A percentile compares a stretch with the other conserved stretches of the same genome.
Conservation (phyloP, 495 filamentous ascomycete genomes). For the Hypoxylon trugodes region DNA sequence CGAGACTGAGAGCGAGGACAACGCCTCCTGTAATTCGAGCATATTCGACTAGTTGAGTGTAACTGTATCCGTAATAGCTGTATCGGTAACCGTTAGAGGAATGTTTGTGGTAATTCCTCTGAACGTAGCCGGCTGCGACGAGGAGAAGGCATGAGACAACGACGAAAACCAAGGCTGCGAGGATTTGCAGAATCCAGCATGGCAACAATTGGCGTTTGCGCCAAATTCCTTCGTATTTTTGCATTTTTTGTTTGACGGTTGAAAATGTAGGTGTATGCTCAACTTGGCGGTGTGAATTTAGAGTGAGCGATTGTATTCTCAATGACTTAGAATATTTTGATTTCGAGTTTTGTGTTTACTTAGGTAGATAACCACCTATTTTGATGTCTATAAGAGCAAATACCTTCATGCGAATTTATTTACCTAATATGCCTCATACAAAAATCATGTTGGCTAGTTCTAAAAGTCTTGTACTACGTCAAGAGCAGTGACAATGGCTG, state of each 20-base stretch:
- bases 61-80: background rate
- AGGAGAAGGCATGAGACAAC: constrained; percentile 4
- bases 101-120: background rate
- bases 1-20: constrained; percentile 7
- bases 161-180: background rate
- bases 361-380: too few relatives aligned
- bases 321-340: too few relatives aligned
- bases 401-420: too few relatives aligned
- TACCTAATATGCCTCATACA: too few relatives aligned
- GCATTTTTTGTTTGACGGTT: constrained; percentile 9
- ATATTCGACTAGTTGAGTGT: background rate
- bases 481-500: too few relatives aligned
- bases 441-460: too few relatives aligned
- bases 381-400: too few relatives aligned
- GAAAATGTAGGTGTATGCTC: background rate
- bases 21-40: background rate
- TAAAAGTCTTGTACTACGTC: too few relatives aligned
- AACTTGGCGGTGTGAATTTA: too few relatives aligned
- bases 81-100: background rate
- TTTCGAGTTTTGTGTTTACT: too few relatives aligned
- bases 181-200: constrained; percentile 6
- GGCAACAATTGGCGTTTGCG: constrained; percentile 21
- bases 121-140: background rate
- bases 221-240: constrained; percentile 4
- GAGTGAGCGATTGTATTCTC: too few relatives aligned